A percentile compares a stretch with the other conserved stretches of the same genome.
Evolutionary conservation across 805 yeast species (phyloP).

Genomic region (Pichia thaimueangensis): DNA sequence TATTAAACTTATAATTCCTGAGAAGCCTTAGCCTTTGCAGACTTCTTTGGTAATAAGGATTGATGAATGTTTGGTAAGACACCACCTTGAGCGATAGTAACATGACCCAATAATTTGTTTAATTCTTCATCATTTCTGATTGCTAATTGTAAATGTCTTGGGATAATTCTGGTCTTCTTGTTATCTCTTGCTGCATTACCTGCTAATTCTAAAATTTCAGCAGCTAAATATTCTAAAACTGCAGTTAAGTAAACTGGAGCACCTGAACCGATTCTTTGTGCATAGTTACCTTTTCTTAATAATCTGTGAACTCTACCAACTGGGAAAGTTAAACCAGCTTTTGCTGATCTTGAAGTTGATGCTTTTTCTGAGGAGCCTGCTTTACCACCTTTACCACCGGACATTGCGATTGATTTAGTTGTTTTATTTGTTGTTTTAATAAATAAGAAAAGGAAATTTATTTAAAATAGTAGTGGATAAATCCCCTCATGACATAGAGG

Average conservation of each 20-base stretch:
- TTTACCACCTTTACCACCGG: constrained; percentile 84
- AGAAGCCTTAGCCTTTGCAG: constrained; percentile 49
- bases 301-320: constrained; percentile 99
- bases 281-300: constrained; percentile 94
- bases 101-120: constrained; percentile 87
- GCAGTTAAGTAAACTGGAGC: constrained; percentile 98
- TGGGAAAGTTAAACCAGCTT: constrained; percentile 99
- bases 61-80: constrained; percentile 96
- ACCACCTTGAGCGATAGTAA: constrained; percentile 98
- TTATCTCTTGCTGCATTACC: constrained; percentile 98
- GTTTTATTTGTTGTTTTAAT: too few relatives aligned
- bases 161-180: constrained; percentile 98
- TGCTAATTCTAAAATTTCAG: constrained; percentile 96
- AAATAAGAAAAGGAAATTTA: neutral
- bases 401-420: constrained; percentile 30
- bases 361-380: constrained; percentile 94
- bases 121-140: constrained; percentile 98
- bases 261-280: constrained; percentile 98
- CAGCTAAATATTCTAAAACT: constrained; percentile 93
- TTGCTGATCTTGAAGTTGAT: constrained; percentile 95
- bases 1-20: constrained; percentile 43
- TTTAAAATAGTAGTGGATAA: neutral
- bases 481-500: too few relatives aligned
- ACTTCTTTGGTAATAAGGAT: constrained; percentile 68
- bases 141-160: constrained; percentile 98